Conservation (phyloP, 768 basidiomycete genomes). For the Kwoniella botswanensis region DNA sequence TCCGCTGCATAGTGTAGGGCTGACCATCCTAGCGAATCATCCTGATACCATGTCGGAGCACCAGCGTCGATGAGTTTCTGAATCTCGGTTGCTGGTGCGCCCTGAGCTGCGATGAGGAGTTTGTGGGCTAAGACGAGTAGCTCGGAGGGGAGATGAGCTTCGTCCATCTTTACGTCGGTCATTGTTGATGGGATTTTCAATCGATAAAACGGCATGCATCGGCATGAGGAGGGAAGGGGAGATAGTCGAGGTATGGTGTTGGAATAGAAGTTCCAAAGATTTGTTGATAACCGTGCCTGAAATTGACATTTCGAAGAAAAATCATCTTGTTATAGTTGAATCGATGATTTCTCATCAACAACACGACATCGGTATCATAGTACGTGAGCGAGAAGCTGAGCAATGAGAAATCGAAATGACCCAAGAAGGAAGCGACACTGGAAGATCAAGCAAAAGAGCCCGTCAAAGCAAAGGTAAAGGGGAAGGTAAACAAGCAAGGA, state of each 20-base stretch:
- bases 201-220: background rate
- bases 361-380: background rate
- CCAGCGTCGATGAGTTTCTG: slow-evolving; percentile 58
- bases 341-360: background rate
- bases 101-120: slow-evolving; percentile 35
- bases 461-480: background rate
- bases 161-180: slow-evolving; percentile 15
- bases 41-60: slow-evolving; percentile 87
- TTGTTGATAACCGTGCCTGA: slow-evolving; percentile 20
- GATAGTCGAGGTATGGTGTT: no score
- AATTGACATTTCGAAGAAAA: slow-evolving; percentile 5
- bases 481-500: background rate
- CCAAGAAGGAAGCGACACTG: background rate
- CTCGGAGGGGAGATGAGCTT: slow-evolving; percentile 29
- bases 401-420: background rate
- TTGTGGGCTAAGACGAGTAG: slow-evolving; percentile 31
- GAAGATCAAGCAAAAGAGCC: background rate
- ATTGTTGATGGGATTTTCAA: background rate
- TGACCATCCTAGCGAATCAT: slow-evolving; percentile 76
- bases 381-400: background rate
- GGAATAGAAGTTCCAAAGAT: background rate
- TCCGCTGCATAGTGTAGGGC: slow-evolving; percentile 79
- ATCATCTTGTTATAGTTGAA: background rate
- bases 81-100: slow-evolving; percentile 32
- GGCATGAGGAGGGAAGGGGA: no score